phyloP scores from a whole-genome alignment of 139 green algal genomes.

The Chlamydomonas eustigma region DNA sequence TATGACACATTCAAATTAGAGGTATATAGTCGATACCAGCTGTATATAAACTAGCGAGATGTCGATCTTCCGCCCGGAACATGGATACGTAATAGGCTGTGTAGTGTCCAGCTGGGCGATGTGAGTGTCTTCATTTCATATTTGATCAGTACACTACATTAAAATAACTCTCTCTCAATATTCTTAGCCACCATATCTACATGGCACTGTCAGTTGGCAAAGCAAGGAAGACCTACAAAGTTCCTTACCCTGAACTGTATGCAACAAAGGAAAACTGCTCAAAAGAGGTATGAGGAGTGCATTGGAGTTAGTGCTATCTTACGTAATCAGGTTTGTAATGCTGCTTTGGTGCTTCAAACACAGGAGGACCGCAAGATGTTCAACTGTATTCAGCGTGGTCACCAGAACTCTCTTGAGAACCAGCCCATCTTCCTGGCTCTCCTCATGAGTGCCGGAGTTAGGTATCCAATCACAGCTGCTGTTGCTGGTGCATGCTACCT shows the following conservation, averaged over 20 bases:
- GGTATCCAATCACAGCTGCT: neutral
- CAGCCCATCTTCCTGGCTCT: slow-evolving; percentile 46
- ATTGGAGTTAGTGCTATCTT: slow-evolving; percentile 55
- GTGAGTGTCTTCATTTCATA: neutral
- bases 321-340: too few relatives aligned
- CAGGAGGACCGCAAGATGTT: slow-evolving; percentile 30
- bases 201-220: slow-evolving; percentile 22
- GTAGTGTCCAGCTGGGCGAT: neutral
- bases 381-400: slow-evolving; percentile 60
- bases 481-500: neutral
- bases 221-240: slow-evolving; percentile 39
- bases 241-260: slow-evolving; percentile 56
- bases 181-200: slow-evolving; percentile 19
- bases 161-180: neutral
- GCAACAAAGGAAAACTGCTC: slow-evolving; percentile 21
- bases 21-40: too few relatives aligned
- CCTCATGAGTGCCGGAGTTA: slow-evolving; percentile 26
- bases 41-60: too few relatives aligned
- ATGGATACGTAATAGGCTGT: neutral
- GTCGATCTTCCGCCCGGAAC: neutral
- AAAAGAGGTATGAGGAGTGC: neutral
- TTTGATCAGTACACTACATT: neutral
- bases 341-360: too few relatives aligned
- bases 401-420: slow-evolving; percentile 71
- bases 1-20: too few relatives aligned